These are phyloP conservation scores for Lepiota subincarnata DNA, from an alignment of 768 basidiomycete species.

Conservation along the genomic window DNA sequence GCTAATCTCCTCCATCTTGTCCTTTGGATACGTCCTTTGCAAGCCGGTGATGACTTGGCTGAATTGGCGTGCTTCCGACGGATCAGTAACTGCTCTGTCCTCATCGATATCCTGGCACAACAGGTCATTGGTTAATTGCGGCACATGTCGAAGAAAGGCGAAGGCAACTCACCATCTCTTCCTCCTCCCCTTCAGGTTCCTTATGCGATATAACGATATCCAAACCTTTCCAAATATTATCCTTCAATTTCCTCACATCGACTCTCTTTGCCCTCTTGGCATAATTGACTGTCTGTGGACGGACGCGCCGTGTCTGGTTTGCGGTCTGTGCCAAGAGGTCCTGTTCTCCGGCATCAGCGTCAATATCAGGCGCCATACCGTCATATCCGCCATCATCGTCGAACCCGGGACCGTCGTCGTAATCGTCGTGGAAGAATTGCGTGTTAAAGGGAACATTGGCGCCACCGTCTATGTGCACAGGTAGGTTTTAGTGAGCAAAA, in stretches of 20 bases:
- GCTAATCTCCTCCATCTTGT: constrained; percentile 97
- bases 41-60: constrained; percentile 80
- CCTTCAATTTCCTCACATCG: constrained; percentile 94
- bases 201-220: constrained; percentile 62
- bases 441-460: constrained; percentile 82
- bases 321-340: constrained; percentile 85
- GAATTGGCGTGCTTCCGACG: constrained; percentile 65
- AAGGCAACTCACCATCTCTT: constrained; percentile 34
- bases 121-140: constrained; percentile 29
- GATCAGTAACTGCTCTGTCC: constrained; percentile 45
- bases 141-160: background rate
- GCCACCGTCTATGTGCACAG: constrained; percentile 34
- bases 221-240: constrained; percentile 94
- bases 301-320: constrained; percentile 67
- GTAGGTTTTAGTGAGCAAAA: background rate
- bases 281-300: constrained; percentile 89
- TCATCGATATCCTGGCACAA: constrained; percentile 31
- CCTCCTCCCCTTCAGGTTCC: constrained; percentile 37
- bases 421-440: constrained; percentile 94
- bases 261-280: constrained; percentile 95
- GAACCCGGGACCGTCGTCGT: constrained; percentile 73
- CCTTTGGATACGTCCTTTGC: constrained; percentile 77
- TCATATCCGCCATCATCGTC: constrained; percentile 55
- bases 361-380: constrained; percentile 27
- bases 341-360: constrained; percentile 67